Conservation (phyloP, 2,329 filamentous ascomycete genomes). For the Ceratocystis variospora region DNA sequence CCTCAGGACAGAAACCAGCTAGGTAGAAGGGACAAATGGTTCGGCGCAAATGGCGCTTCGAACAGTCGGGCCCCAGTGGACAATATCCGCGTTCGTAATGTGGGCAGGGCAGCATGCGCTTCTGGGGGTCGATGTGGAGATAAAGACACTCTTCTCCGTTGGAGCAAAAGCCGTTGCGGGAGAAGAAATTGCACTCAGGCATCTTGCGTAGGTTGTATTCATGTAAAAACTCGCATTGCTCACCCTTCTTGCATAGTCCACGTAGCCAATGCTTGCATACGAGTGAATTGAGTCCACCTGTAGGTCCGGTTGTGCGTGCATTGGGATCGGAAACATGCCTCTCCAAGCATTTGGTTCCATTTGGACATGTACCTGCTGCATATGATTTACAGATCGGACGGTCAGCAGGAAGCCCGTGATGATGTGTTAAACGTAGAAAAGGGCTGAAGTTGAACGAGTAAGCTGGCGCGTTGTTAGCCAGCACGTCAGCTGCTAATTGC, state of each 20-base stretch:
- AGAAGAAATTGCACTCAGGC: constrained; percentile 96
- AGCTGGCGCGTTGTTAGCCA: constrained; percentile 39
- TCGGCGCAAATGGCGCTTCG: constrained; percentile 76
- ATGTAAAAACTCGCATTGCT: constrained; percentile 93
- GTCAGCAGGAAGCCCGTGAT: constrained; percentile 67
- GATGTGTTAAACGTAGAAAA: constrained; percentile 70
- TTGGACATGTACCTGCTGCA: constrained; percentile 70
- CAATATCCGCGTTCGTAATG: constrained; percentile 95
- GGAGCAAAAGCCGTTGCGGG: constrained; percentile 83
- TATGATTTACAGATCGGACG: constrained; percentile 77
- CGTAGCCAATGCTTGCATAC: constrained; percentile 99
- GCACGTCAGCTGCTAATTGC: constrained; percentile 33
- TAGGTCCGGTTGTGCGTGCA: constrained; percentile 27
- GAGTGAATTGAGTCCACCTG: constrained; percentile 56
- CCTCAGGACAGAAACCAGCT: constrained; percentile 88
- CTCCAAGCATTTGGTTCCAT: constrained; percentile 72
- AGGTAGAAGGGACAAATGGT: constrained; percentile 74
- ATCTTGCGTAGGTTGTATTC: constrained; percentile 97
- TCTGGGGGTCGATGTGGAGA: constrained; percentile 73
- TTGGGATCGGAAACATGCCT: constrained; percentile 48
- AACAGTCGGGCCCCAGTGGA: constrained; percentile 72
- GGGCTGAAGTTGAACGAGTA: constrained; percentile 75
- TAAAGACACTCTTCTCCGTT: constrained; percentile 96
- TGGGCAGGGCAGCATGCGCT: constrained; percentile 65
- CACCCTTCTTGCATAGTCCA: constrained; percentile 92